phyloP scores from a whole-genome alignment of 75 land plant species.

The Sequoiadendron giganteum region DNA sequence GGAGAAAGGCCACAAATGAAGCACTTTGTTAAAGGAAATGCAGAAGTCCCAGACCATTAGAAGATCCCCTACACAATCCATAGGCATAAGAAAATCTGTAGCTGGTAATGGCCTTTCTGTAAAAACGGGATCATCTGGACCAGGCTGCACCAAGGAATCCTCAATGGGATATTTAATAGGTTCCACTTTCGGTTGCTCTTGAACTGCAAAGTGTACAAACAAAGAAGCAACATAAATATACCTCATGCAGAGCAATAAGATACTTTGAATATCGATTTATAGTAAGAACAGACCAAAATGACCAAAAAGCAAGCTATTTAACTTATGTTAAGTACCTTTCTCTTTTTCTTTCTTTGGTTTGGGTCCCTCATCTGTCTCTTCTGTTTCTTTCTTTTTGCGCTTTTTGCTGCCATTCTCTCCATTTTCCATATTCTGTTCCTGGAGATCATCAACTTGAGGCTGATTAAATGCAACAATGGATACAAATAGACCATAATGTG shows the following conservation, averaged over 20 bases:
- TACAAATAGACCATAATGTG: not conserved
- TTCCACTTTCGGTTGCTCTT: conserved; percentile 18
- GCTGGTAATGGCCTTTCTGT: conserved; percentile 64
- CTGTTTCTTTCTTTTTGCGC: conserved; percentile 21
- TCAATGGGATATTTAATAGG: conserved; percentile 88
- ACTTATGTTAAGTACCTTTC: conserved; percentile 12
- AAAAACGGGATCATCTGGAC: conserved; percentile 56
- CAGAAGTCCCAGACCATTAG: conserved; percentile 96
- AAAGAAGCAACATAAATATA: not conserved
- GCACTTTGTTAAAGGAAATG: conserved; percentile 58
- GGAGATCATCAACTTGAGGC: conserved; percentile 13
- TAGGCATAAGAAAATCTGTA: conserved; percentile 70
- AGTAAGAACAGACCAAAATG: not conserved
- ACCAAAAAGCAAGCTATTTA: not conserved
- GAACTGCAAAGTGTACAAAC: conserved; percentile 19
- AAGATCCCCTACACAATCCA: conserved; percentile 79
- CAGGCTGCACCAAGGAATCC: conserved; percentile 66
- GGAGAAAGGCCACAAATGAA: conserved; percentile 73
- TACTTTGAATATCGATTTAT: not conserved
- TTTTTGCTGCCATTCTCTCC: conserved; percentile 16
- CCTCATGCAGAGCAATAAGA: not conserved
- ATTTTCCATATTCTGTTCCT: conserved; percentile 12
- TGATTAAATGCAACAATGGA: not conserved
- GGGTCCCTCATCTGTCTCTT: conserved; percentile 13
- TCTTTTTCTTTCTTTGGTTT: conserved; percentile 19